These are phyloP conservation scores for Cunninghamia lanceolata DNA, from an alignment of 75 land plant genomes.

Conservation along the genomic window DNA sequence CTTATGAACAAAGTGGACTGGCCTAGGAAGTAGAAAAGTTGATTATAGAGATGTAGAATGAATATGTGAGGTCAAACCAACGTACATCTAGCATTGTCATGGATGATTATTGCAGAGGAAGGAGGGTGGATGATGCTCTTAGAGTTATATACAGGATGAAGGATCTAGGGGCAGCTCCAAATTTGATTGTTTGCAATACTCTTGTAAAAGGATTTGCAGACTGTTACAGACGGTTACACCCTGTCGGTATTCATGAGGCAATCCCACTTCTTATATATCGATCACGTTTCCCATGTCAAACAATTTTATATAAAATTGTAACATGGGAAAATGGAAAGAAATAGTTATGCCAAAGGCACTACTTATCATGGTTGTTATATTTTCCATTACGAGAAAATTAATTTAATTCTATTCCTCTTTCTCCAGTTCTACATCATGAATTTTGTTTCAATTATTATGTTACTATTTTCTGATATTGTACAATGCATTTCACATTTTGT, in stretches of 20 bases:
- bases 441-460: background rate
- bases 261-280: background rate
- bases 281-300: background rate
- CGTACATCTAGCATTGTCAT: conserved; percentile 81
- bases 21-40: conserved; percentile 54
- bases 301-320: background rate
- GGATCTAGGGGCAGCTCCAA: conserved; percentile 58
- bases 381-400: background rate
- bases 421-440: too few relatives aligned
- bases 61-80: conserved; percentile 55
- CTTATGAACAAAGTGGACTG: conserved; percentile 66
- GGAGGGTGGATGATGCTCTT: conserved; percentile 56
- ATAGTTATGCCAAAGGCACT: background rate
- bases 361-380: background rate
- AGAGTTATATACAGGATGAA: conserved; percentile 62
- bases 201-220: conserved; percentile 80
- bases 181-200: conserved; percentile 71
- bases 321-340: background rate
- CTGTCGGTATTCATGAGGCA: conserved; percentile 65
- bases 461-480: background rate
- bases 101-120: conserved; percentile 66
- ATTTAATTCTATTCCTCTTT: background rate
- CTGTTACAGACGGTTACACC: conserved; percentile 33
- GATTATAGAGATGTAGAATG: conserved; percentile 66
- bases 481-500: background rate